Base-by-base conservation (phyloP, 352 stramenopile species). In the Lagenidium giganteum region DNA sequence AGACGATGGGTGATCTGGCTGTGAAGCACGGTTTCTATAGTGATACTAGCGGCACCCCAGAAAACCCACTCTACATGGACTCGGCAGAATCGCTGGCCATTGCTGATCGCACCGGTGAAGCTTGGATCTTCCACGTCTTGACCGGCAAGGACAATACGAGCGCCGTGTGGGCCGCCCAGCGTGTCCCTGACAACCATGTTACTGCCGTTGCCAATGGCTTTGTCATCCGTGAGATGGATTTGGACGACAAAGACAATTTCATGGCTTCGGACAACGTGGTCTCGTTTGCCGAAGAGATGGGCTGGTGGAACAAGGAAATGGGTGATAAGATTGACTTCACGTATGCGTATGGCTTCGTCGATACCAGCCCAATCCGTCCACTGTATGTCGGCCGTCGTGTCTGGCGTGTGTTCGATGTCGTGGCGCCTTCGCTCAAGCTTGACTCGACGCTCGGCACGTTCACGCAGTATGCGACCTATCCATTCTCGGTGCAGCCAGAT, bases 111-210 rank as follows among this genome's bases (percentile, higher is more conserved):
- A 57, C 78, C 16, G 74, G 72, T 13, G 89, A 98, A 51, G 78
- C 85, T 14, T 98, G 93, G 91, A 71, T 98, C 20, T 98, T 98
- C 68, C 92, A 98, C 56, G 83, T 98, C 2, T 57, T 97, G 32
- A 93, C 92, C 5, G 92, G 96, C 14, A 67, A 64, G 28, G 53
- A 95, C 30, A 93, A 95, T 20, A 50, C 75, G 9, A 79, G 73
- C 20, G 93, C 91, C 0, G 83, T 98, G 21, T 98, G 93, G 93
- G 93, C 83, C 0, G 94, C 94, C 1, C 88, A 98, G 67, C 81
- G 86, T 28, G 83, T 98, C 17, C 84, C 79, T 0, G 82, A 96
- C 22, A 76, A 92, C 34, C 82, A 96, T 48, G 73, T 98, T 38
- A 82, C 83, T 6, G 80, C 91, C 7, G 53, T 98, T 23, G 87